Evolutionary conservation across 371 early-diverging fungal species (phyloP), one percentile per base, ranked within the genome.

Genomic region (Umbelopsis sp.): DNA sequence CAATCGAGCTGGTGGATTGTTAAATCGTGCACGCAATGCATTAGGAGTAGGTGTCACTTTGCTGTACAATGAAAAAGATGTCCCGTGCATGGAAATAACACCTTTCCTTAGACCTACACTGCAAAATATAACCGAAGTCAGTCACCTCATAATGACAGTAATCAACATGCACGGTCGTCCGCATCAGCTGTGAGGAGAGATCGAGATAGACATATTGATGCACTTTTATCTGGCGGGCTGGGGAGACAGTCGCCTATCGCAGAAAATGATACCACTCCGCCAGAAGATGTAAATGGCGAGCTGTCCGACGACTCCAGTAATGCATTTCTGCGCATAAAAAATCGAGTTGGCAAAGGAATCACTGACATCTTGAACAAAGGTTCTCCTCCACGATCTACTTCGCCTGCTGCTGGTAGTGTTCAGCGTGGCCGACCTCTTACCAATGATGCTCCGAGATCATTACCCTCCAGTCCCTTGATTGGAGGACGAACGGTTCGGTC

Each of bases 131-230:
- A 68, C 7, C 71, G 75, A 24, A 64, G 70, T 32, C 64, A 51
- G 4, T 67, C 69, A 22, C 64, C 72, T 14, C 63, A 70, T 29
- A 67, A 67, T 7, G 44, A 22, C 24, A 41, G 51, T 10, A 51
- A 57, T 12, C 57, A 65, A 9, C 53, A 51, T 25, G 35, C 22
- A 53, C 50, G 51, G 37, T 41, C 65, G 24, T 63, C 63, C 7
- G 11, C 68, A 7, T 65, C 72, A 45, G 62, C 62, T 35, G n/a
- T 76, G 48, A 64, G 80, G 41, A 71, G 53, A 52, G 77, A 80
- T 48, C 70, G 82, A 0, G 80, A 82, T 53, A 72, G 76, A 50
- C 69, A 75, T 24, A 67, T 82, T 5, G 79, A 82, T 48, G 82
- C 76, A 22, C 74, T 82, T 20, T 66, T 82, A 50, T 74, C 76